phyloP scores from a whole-genome alignment of 192 early-diverging fungal genomes.

The Podila epicladia region DNA sequence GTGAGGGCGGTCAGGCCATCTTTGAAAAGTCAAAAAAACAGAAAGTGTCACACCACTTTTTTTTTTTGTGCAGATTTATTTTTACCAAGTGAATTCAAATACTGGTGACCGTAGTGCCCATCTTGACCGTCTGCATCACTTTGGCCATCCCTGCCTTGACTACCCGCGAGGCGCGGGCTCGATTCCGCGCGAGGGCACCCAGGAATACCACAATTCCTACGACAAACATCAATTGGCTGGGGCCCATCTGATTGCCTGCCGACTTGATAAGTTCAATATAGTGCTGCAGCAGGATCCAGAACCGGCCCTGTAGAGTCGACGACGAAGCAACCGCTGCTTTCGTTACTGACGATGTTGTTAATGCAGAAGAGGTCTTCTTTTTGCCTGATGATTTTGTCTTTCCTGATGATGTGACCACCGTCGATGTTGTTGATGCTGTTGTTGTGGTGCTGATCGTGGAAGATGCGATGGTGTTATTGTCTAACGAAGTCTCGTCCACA shows the following conservation, averaged over 20 bases:
- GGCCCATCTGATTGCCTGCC: conserved; percentile 13
- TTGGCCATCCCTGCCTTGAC: conserved; percentile 24
- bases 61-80: not conserved
- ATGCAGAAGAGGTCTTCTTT: not conserved
- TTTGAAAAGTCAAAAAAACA: not conserved
- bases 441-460: not conserved
- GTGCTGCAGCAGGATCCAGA: conserved; percentile 20
- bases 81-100: not conserved
- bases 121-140: conserved; percentile 42
- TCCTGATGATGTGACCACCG: not conserved
- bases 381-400: not conserved
- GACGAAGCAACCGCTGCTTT: not conserved
- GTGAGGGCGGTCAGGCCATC: not conserved
- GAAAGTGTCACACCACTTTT: not conserved
- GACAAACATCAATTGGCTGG: conserved; percentile 32
- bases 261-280: conserved; percentile 20
- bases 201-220: conserved; percentile 40
- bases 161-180: conserved; percentile 17
- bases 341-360: not conserved
- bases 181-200: conserved; percentile 27
- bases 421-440: not conserved
- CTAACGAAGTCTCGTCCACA: not conserved
- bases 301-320: conserved; percentile 7
- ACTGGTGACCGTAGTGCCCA: conserved; percentile 42
- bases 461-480: not conserved